Evolutionary conservation across 31 red algal species (phyloP), one percentile per base, ranked within the genome.

Genomic region (Bonnemaisonia californica): DNA sequence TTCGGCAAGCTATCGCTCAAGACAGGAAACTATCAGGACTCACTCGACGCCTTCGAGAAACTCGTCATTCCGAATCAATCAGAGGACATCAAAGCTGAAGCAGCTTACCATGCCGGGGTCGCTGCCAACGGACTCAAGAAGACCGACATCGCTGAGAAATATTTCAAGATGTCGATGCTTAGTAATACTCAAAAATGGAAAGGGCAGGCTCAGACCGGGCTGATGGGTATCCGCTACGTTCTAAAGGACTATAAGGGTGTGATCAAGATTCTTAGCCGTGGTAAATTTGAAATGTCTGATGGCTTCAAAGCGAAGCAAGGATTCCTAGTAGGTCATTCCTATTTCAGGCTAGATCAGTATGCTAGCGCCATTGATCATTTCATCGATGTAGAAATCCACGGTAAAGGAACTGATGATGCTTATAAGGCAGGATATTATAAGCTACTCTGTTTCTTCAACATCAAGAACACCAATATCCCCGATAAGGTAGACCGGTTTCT

Each of bases 11-110:
- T 74, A 45, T 42, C 18, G 19, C 36, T 22, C 13, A 74, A 42
- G 16, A n/a, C 69, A 18, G 37, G 40, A 18, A 32, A 74, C 69
- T 27, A 74, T 18, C 13, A 21, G 21, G 18, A 56, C 9, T 12
- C 69, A 57, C 36, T 57, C 32, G 69, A 19, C 11, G 21, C 18
- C 69, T 74, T 57, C 69, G 21, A 57, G 21, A 45, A 57, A 18
- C 69, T 74, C 29, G 31, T 22, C 69, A 33, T 22, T 27, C 40
- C 40, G 11, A 42, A 42, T 19, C 12, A 74, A 9, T 19, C 29
- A 74, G 40, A 45, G 26, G 21, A n/a, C n/a, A n/a, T 74, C 69
- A 12, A 57, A 12, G 69, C 69, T 27, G 69, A 74, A 42, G 69
- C 36, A n/a, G 36, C 26, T 27, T 27, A n/a, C 29, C 69, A 74